Conservation (phyloP, 2,329 filamentous ascomycete species). For the Bretziella fagacearum region DNA sequence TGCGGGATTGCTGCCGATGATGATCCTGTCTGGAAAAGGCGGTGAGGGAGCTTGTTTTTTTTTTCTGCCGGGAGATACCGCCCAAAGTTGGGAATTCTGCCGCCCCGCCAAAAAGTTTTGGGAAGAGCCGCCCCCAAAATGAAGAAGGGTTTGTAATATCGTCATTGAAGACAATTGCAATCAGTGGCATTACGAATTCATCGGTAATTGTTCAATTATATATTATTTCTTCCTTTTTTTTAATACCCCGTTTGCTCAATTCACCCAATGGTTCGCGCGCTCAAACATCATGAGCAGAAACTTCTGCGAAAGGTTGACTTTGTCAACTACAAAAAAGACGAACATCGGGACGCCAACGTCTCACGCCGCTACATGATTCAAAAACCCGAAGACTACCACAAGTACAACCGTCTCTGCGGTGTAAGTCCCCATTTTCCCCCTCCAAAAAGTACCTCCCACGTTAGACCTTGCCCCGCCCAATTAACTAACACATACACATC, state of each 20-base stretch:
- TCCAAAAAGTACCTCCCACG: conserved; percentile 15
- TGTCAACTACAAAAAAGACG: conserved; percentile 79
- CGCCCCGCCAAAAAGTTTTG: conserved; percentile 15
- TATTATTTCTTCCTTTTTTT: not conserved
- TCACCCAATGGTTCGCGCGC: conserved; percentile 69
- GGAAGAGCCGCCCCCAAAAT: conserved; percentile 3
- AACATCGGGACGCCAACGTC: conserved; percentile 67
- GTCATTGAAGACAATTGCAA: not conserved
- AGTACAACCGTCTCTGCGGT: conserved; percentile 50
- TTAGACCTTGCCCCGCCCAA: not conserved
- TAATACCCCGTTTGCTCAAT: not conserved
- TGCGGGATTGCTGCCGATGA: not conserved
- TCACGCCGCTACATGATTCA: conserved; percentile 80
- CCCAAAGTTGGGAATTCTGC: conserved; percentile 12
- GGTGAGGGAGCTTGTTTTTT: not conserved
- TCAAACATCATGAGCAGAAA: conserved; percentile 95
- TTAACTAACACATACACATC: conserved; percentile 3
- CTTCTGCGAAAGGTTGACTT: conserved; percentile 89
- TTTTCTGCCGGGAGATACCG: not conserved
- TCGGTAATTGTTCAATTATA: not conserved
- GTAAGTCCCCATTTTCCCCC: conserved; percentile 28
- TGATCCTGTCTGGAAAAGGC: conserved; percentile 2
- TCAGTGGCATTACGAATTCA: not conserved
- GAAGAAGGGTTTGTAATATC: not conserved
- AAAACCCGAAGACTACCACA: conserved; percentile 70